These are phyloP conservation scores for Chondrus crispus DNA, from an alignment of 23 red algal genomes.

Conservation along the genomic window DNA sequence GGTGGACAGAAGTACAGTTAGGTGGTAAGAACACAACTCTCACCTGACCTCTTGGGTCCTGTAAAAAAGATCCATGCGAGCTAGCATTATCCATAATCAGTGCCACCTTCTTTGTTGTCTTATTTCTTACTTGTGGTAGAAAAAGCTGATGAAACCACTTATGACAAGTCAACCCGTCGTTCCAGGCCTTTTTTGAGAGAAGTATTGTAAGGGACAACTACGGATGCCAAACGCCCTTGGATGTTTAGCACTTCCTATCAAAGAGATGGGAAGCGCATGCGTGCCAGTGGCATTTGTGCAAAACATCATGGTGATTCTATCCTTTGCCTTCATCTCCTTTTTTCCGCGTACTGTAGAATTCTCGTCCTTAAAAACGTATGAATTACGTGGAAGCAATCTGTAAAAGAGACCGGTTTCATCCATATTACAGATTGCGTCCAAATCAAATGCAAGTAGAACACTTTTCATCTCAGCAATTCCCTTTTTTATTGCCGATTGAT, in stretches of 20 bases:
- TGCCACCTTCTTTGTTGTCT: neutral
- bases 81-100: neutral
- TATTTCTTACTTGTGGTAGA: neutral
- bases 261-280: neutral
- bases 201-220: neutral
- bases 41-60: neutral
- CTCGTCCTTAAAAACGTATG: neutral
- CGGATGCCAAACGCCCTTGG: neutral
- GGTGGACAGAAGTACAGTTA: neutral
- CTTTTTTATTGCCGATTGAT: neutral
- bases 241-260: neutral
- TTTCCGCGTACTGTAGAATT: neutral
- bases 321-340: constrained; percentile 20
- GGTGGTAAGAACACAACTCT: neutral
- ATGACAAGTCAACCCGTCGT: neutral
- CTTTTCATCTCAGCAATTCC: neutral
- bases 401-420: constrained; percentile 32
- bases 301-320: neutral
- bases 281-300: constrained; percentile 7
- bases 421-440: constrained; percentile 23
- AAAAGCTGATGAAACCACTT: neutral
- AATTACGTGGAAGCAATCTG: neutral
- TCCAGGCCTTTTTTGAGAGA: neutral
- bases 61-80: neutral
- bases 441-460: neutral